These are phyloP conservation scores for Cercospora sp. DNA, from an alignment of 2,329 filamentous ascomycete genomes.

Conservation along the genomic window DNA sequence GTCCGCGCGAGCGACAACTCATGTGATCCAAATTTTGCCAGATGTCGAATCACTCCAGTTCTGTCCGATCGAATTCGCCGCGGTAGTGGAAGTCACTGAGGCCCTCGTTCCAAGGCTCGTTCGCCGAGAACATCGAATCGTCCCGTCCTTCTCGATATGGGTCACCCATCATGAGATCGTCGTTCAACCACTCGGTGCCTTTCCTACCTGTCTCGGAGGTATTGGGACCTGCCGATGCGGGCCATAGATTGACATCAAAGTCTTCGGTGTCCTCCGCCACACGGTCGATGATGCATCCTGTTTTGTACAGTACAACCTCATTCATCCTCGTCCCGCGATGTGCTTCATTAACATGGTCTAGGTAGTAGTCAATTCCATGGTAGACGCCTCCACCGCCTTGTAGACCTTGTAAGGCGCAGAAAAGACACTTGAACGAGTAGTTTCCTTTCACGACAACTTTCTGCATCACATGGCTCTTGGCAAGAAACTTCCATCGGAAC, in stretches of 20 bases:
- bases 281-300: slow-evolving; percentile 47
- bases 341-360: slow-evolving; percentile 45
- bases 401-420: slow-evolving; percentile 45
- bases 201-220: slow-evolving; percentile 12
- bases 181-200: slow-evolving; percentile 25
- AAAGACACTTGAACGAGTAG: slow-evolving; percentile 48
- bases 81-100: slow-evolving; percentile 38
- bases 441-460: slow-evolving; percentile 34
- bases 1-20: background rate
- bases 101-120: slow-evolving; percentile 38
- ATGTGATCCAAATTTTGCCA: background rate
- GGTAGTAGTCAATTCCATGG: slow-evolving; percentile 44
- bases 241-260: slow-evolving; percentile 52
- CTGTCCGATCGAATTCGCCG: slow-evolving; percentile 30
- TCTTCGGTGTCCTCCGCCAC: slow-evolving; percentile 44
- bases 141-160: slow-evolving; percentile 23
- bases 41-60: slow-evolving; percentile 26
- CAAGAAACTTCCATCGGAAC: slow-evolving; percentile 51
- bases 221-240: slow-evolving; percentile 23
- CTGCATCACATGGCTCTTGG: slow-evolving; percentile 48
- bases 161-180: slow-evolving; percentile 27
- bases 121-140: slow-evolving; percentile 32
- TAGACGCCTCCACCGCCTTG: slow-evolving; percentile 40
- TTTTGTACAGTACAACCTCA: slow-evolving; percentile 43
- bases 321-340: slow-evolving; percentile 40